Evolutionary conservation across 768 basidiomycete species (phyloP).

Genomic region (Leccinum ochraceum): DNA sequence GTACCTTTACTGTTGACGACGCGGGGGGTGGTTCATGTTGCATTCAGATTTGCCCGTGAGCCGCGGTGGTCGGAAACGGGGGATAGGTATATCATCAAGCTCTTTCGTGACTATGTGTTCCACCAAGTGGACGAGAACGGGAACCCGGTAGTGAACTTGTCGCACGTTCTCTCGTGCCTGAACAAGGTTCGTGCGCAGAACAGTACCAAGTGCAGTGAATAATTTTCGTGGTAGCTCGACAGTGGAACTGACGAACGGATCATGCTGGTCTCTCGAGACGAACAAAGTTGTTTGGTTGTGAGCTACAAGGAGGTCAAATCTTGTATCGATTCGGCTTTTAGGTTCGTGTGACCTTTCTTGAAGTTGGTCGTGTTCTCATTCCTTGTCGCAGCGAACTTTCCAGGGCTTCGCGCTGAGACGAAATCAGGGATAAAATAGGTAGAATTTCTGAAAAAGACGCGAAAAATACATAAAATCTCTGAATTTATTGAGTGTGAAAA

Average conservation of each 20-base stretch:
- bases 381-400: constrained; percentile 47
- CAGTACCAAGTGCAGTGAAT: neutral
- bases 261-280: constrained; percentile 94
- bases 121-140: constrained; percentile 94
- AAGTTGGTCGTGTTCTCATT: neutral
- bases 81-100: constrained; percentile 95
- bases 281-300: constrained; percentile 93
- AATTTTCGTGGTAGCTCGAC: constrained; percentile 62
- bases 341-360: constrained; percentile 45
- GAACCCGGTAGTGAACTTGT: constrained; percentile 84
- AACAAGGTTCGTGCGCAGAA: constrained; percentile 70
- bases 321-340: constrained; percentile 82
- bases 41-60: constrained; percentile 88
- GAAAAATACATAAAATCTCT: constrained; percentile 46
- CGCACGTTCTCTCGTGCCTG: constrained; percentile 87
- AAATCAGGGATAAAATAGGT: constrained; percentile 50
- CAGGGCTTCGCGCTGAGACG: constrained; percentile 24
- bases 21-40: constrained; percentile 3
- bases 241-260: constrained; percentile 91
- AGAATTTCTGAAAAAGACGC: constrained; percentile 66
- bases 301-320: constrained; percentile 89
- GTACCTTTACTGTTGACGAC: constrained; percentile 31
- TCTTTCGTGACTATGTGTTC: constrained; percentile 98
- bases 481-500: constrained; percentile 5
- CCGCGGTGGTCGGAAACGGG: constrained; percentile 98